Evolutionary conservation across 257 asterid genomes (phyloP).

Genomic region (Solanum pennellii): DNA sequence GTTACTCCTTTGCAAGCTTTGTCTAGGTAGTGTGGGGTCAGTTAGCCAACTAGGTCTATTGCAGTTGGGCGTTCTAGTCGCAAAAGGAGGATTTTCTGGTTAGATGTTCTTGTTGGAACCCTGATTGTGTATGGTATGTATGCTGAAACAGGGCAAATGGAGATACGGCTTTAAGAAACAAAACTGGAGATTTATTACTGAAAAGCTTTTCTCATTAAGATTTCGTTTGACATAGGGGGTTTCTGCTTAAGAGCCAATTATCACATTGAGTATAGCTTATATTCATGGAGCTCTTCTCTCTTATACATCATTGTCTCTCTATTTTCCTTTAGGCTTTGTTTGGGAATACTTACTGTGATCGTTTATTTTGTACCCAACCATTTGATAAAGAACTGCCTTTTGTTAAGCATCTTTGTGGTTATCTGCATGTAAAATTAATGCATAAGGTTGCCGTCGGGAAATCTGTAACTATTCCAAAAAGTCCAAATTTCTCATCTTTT

Average conservation of each 20-base stretch:
- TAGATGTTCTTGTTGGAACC: neutral
- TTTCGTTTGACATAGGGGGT: neutral
- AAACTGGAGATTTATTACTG: neutral
- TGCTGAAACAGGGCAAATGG: neutral
- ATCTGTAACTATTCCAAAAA: neutral
- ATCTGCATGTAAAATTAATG: neutral
- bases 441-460: neutral
- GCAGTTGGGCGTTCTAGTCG: neutral
- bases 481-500: neutral
- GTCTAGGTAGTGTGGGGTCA: neutral
- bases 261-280: neutral
- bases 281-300: neutral
- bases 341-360: neutral
- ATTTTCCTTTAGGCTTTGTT: neutral
- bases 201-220: neutral
- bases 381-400: neutral
- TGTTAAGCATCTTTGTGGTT: neutral
- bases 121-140: neutral
- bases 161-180: neutral
- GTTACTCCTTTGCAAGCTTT: neutral
- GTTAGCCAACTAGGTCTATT: neutral
- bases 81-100: neutral
- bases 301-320: neutral
- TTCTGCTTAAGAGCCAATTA: neutral
- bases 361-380: neutral